Evolutionary conservation across 2,329 filamentous ascomycete genomes (phyloP).

Genomic region (Pestalotiopsis sp.): DNA sequence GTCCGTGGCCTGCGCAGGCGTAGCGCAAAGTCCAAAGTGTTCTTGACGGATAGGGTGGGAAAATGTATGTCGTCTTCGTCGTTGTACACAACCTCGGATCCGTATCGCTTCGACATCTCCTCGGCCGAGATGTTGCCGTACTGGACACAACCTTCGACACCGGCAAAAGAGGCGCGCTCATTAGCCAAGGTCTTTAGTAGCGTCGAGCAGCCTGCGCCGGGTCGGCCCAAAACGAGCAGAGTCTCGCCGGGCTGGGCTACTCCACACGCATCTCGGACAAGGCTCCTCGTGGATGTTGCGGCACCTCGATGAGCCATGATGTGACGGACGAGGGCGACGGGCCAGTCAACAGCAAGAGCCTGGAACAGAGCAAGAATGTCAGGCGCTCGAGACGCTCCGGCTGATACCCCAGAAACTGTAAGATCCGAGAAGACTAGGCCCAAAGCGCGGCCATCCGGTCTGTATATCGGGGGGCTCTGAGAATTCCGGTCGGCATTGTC

Average conservation of each 20-base stretch:
- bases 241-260: slow-evolving; percentile 20
- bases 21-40: slow-evolving; percentile 64
- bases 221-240: slow-evolving; percentile 25
- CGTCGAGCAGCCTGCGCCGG: slow-evolving; percentile 26
- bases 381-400: neutral
- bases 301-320: neutral
- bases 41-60: slow-evolving; percentile 61
- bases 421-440: neutral
- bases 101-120: slow-evolving; percentile 6
- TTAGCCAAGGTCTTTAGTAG: slow-evolving; percentile 25
- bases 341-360: neutral
- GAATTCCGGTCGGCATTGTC: neutral
- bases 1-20: slow-evolving; percentile 40
- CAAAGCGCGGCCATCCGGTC: neutral
- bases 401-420: neutral
- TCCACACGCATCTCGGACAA: neutral
- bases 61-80: slow-evolving; percentile 49
- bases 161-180: slow-evolving; percentile 20
- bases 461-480: neutral
- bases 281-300: neutral
- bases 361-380: neutral
- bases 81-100: slow-evolving; percentile 4
- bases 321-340: neutral
- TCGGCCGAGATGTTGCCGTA: slow-evolving; percentile 19
- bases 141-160: slow-evolving; percentile 13